phyloP scores from a whole-genome alignment of 2,329 filamentous ascomycete genomes.

The Penicillium sp. region DNA sequence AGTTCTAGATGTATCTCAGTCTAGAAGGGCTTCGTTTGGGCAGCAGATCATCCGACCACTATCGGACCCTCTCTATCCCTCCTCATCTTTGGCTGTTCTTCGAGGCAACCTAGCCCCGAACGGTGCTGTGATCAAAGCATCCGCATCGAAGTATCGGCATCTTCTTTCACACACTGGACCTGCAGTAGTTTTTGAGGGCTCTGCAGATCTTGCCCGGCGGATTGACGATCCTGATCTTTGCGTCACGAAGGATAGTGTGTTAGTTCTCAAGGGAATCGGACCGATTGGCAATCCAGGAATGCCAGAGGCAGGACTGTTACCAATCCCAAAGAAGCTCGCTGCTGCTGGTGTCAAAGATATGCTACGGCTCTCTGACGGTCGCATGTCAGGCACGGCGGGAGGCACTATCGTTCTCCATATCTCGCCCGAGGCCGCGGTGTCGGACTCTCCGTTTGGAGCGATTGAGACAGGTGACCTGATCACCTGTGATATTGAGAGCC shows the following conservation, averaged over 20 bases:
- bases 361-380: slow-evolving; percentile 53
- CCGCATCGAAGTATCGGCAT: slow-evolving; percentile 48
- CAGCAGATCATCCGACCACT: slow-evolving; percentile 46
- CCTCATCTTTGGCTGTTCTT: slow-evolving; percentile 48
- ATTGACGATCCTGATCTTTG: slow-evolving; percentile 48
- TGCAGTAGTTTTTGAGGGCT: slow-evolving; percentile 51
- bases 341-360: slow-evolving; percentile 51
- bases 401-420: slow-evolving; percentile 56
- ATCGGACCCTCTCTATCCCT: slow-evolving; percentile 45
- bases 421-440: slow-evolving; percentile 51
- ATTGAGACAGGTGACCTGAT: slow-evolving; percentile 51
- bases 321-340: slow-evolving; percentile 51
- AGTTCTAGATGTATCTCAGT: slow-evolving; percentile 44
- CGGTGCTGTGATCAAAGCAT: slow-evolving; percentile 52
- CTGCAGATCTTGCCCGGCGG: slow-evolving; percentile 45
- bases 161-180: slow-evolving; percentile 47
- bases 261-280: slow-evolving; percentile 51
- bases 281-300: slow-evolving; percentile 54
- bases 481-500: slow-evolving; percentile 44
- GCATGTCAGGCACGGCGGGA: slow-evolving; percentile 57
- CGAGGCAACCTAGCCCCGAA: slow-evolving; percentile 50
- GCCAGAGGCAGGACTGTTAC: slow-evolving; percentile 54
- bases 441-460: slow-evolving; percentile 49
- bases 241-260: slow-evolving; percentile 46
- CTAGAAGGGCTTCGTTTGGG: slow-evolving; percentile 44